phyloP scores from a whole-genome alignment of 2,329 filamentous ascomycete genomes.

The Epichloe amarillans region DNA sequence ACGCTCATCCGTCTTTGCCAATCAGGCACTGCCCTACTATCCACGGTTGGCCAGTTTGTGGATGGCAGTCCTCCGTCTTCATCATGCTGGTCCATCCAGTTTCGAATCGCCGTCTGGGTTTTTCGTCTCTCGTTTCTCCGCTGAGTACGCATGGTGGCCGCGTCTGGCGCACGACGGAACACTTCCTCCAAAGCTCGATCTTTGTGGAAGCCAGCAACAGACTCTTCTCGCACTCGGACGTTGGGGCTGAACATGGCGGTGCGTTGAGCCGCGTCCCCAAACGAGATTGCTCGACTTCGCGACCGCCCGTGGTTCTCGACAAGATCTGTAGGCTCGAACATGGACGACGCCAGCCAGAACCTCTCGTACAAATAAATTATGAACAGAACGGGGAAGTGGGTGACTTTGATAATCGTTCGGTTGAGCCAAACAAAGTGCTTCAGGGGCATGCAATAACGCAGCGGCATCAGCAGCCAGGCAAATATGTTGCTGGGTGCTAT shows the following conservation, averaged over 20 bases:
- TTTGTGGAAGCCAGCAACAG: constrained; percentile 77
- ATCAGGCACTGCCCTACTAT: constrained; percentile 29
- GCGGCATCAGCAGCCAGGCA: constrained; percentile 75
- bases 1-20: constrained; percentile 42
- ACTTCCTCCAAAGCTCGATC: constrained; percentile 85
- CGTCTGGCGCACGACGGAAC: constrained; percentile 61
- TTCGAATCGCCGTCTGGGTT: constrained; percentile 68
- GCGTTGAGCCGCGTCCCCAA: constrained; percentile 41
- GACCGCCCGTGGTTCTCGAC: constrained; percentile 55
- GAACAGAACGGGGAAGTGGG: constrained; percentile 78
- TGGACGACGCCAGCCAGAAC: constrained; percentile 57
- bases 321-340: constrained; percentile 74
- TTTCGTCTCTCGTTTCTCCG: constrained; percentile 53
- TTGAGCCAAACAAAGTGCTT: constrained; percentile 74
- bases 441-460: constrained; percentile 70
- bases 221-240: constrained; percentile 65
- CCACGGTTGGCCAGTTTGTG: constrained; percentile 36
- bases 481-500: constrained; percentile 84
- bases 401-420: constrained; percentile 79
- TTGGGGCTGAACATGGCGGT: constrained; percentile 61
- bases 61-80: constrained; percentile 32
- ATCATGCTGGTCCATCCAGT: constrained; percentile 74
- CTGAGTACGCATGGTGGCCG: constrained; percentile 45
- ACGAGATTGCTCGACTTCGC: constrained; percentile 37
- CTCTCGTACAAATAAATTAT: constrained; percentile 81